Conservation (phyloP, 257 asterid genomes). For the Cordia subcordata region DNA sequence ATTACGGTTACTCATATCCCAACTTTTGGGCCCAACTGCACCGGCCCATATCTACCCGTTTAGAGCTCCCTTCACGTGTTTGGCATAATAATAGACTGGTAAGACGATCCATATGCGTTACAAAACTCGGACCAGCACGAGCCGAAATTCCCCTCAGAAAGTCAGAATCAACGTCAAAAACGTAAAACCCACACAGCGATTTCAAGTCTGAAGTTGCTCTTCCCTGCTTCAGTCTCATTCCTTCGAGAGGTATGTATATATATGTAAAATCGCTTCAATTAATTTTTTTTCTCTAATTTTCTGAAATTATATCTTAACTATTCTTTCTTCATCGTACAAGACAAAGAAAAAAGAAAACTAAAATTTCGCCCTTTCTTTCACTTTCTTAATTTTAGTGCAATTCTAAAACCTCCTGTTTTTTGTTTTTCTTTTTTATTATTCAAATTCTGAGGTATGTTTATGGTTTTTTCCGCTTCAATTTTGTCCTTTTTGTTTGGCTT, state of each 20-base stretch:
- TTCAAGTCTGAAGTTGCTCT: neutral
- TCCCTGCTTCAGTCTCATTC: neutral
- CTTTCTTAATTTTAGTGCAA: neutral
- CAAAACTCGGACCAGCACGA: neutral
- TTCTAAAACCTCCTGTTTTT: neutral
- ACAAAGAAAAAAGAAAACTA: too few relatives aligned
- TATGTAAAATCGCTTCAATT: constrained; percentile 19
- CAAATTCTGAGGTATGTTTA: neutral
- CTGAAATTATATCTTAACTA: too few relatives aligned
- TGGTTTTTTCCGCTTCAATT: too few relatives aligned
- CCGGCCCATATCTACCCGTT: too few relatives aligned
- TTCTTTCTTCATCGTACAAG: too few relatives aligned
- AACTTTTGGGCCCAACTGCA: too few relatives aligned
- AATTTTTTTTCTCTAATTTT: neutral
- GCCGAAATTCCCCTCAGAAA: neutral
- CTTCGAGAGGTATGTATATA: neutral
- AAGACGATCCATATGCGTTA: too few relatives aligned
- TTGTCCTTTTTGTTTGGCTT: too few relatives aligned
- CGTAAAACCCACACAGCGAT: neutral
- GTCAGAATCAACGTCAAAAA: neutral
- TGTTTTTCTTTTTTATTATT: too few relatives aligned
- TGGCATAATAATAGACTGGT: too few relatives aligned
- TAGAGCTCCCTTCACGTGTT: too few relatives aligned
- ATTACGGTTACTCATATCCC: too few relatives aligned
- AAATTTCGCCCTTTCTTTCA: neutral